These are phyloP conservation scores for Astraeus odoratus DNA, from an alignment of 768 basidiomycete genomes.

Conservation along the genomic window DNA sequence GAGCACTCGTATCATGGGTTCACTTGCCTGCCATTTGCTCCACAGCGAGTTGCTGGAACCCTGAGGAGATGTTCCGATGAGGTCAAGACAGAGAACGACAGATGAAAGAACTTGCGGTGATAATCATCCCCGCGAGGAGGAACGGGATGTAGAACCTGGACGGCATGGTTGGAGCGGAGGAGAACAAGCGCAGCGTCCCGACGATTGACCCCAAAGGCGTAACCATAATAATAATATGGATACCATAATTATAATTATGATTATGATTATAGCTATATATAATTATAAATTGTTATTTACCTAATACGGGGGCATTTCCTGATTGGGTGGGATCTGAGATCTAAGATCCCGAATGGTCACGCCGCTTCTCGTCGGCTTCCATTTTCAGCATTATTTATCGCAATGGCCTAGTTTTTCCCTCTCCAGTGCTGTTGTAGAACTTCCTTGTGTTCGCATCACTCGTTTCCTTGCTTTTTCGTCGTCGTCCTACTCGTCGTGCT, in stretches of 20 bases:
- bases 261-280: too few species aligned
- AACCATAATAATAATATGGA: conserved; percentile 8
- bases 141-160: conserved; percentile 62
- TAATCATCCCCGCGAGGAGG: conserved; percentile 89
- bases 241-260: too few species aligned
- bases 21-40: conserved; percentile 73
- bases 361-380: conserved; percentile 27
- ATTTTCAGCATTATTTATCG: conserved; percentile 29
- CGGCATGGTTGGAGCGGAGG: conserved; percentile 42
- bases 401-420: conserved; percentile 24
- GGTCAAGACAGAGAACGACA: too few species aligned
- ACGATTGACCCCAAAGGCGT: neutral
- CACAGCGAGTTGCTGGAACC: conserved; percentile 77
- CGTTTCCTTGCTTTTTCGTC: conserved; percentile 13
- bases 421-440: conserved; percentile 11
- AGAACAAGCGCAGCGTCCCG: too few species aligned
- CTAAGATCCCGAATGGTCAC: conserved; percentile 23
- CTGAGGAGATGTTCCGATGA: conserved; percentile 27
- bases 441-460: conserved; percentile 18
- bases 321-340: conserved; percentile 7
- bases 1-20: conserved; percentile 1
- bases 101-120: conserved; percentile 48
- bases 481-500: conserved; percentile 8
- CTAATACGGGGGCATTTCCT: too few species aligned
- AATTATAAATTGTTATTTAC: too few species aligned